phyloP scores from a whole-genome alignment of 352 stramenopile genomes.

The Globisporangium alternatum region DNA sequence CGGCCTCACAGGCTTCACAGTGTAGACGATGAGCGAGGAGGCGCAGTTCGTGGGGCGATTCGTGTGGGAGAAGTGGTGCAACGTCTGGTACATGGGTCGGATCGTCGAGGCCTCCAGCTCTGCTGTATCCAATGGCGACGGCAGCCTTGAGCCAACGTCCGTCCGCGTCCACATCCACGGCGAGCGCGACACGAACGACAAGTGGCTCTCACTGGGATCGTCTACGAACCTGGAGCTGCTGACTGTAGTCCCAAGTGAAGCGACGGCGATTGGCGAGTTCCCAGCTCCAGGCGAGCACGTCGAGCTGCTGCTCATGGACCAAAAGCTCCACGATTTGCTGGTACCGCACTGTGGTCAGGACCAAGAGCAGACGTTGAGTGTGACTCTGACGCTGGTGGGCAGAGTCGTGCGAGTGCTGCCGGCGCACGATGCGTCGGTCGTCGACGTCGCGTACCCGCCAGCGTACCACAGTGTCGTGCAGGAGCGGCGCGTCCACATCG shows the following conservation, averaged over 20 bases:
- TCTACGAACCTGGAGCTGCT: conserved; percentile 29
- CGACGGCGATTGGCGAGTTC: conserved; percentile 37
- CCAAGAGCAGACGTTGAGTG: conserved; percentile 14
- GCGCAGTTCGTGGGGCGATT: conserved; percentile 15
- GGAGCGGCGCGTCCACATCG: conserved; percentile 33
- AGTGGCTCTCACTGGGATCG: conserved; percentile 32
- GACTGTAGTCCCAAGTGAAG: conserved; percentile 19
- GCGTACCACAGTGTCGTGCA: conserved; percentile 18
- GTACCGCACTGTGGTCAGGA: conserved; percentile 6
- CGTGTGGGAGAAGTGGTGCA: conserved; percentile 40
- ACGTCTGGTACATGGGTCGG: conserved; percentile 47
- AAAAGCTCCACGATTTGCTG: conserved; percentile 15
- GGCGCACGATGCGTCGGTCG: conserved; percentile 43
- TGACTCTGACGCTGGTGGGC: conserved; percentile 27
- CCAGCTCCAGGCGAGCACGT: conserved; percentile 32
- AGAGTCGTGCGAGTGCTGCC: conserved; percentile 39
- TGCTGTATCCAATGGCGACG: too few species aligned
- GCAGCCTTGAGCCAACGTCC: not conserved
- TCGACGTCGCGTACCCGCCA: conserved; percentile 41
- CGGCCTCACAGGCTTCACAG: too few species aligned
- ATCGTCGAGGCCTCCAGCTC: conserved; percentile 24
- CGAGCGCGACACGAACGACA: conserved; percentile 40
- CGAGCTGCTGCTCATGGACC: conserved; percentile 39
- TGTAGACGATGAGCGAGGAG: not conserved
- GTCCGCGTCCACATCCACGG: conserved; percentile 41